These are phyloP conservation scores for Pancytospora philotis DNA, from an alignment of 371 early-diverging fungal species.

Conservation along the genomic window DNA sequence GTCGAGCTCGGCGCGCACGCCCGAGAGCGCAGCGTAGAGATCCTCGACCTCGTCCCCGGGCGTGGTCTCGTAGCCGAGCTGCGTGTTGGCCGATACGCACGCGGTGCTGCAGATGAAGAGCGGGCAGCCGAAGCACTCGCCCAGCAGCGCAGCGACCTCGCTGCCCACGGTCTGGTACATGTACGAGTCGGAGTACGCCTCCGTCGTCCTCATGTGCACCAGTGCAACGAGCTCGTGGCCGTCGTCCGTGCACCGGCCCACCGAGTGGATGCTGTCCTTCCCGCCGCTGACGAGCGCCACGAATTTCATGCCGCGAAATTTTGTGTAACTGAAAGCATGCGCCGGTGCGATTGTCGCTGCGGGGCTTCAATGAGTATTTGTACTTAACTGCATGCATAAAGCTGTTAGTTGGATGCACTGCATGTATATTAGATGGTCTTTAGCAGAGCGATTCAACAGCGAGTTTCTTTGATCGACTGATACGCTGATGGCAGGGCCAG, in stretches of 20 bases:
- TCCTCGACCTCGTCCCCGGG: constrained; percentile 89
- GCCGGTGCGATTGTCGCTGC: neutral
- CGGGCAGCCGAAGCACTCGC: constrained; percentile 77
- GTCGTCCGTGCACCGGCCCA: constrained; percentile 79
- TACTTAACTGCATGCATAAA: neutral
- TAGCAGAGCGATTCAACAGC: neutral
- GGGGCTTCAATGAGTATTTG: neutral
- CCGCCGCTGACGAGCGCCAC: constrained; percentile 70
- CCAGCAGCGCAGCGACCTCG: constrained; percentile 70
- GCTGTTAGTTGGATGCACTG: neutral
- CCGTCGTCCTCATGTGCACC: constrained; percentile 69
- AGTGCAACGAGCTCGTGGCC: constrained; percentile 83
- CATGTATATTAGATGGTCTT: neutral
- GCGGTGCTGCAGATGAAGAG: constrained; percentile 69
- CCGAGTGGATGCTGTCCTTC: constrained; percentile 90
- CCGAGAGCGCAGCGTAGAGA: constrained; percentile 66
- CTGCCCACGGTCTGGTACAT: constrained; percentile 98
- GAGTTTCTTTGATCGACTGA: neutral
- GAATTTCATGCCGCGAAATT: constrained; percentile 48
- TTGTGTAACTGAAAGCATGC: constrained; percentile 2
- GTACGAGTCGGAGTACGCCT: constrained; percentile 83
- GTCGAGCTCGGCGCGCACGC: constrained; percentile 68
- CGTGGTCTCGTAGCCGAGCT: constrained; percentile 59
- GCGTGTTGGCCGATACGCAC: constrained; percentile 64
- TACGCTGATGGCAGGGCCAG: neutral